These are phyloP conservation scores for Parietichytrium sp. DNA, from an alignment of 108 stramenopile species.

Conservation along the genomic window DNA sequence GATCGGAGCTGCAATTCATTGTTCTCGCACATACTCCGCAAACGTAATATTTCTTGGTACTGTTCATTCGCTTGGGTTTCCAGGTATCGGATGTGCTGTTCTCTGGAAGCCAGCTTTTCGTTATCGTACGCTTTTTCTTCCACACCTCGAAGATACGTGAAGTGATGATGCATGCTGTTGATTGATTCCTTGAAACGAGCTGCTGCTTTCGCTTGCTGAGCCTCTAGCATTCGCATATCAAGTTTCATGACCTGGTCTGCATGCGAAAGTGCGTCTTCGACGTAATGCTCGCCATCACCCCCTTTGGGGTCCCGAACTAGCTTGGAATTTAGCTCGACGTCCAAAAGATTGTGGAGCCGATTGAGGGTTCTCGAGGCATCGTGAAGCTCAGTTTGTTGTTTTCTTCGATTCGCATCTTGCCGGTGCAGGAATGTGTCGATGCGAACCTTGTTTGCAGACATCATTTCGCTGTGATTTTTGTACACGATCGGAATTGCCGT, in stretches of 20 bases:
- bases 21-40: neutral
- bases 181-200: neutral
- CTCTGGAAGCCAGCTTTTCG: neutral
- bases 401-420: constrained; percentile 8
- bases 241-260: constrained; percentile 20
- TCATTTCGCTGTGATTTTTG: neutral
- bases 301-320: neutral
- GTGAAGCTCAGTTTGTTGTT: neutral
- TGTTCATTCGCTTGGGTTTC: neutral
- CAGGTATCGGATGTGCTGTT: neutral
- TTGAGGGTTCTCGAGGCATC: neutral
- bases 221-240: neutral
- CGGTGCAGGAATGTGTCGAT: neutral
- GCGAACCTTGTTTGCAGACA: constrained; percentile 22
- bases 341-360: neutral
- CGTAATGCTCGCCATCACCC: neutral
- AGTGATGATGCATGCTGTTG: neutral
- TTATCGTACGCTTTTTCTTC: neutral
- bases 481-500: neutral
- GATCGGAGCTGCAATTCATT: neutral
- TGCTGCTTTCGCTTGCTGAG: neutral
- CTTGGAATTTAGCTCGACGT: neutral
- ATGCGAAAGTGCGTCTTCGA: constrained; percentile 14
- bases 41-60: constrained; percentile 17
- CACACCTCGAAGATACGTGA: neutral